Conservation (phyloP, 257 asterid genomes). For the Anisodus acutangulus region DNA sequence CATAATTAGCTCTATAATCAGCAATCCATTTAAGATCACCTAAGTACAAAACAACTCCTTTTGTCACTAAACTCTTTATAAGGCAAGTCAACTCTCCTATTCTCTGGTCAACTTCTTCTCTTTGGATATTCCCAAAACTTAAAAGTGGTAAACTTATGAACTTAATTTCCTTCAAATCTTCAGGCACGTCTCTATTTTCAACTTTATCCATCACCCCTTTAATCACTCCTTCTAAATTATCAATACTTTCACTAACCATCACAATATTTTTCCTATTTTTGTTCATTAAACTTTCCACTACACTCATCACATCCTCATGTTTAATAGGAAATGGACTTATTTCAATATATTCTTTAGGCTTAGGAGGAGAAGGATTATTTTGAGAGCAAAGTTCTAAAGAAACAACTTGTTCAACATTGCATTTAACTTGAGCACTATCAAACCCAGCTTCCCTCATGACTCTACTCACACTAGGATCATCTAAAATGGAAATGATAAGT, state of each 20-base stretch:
- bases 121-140: constrained; percentile 53
- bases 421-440: constrained; percentile 77
- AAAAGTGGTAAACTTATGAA: constrained; percentile 58
- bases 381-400: constrained; percentile 47
- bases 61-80: constrained; percentile 53
- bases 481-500: constrained; percentile 78
- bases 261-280: constrained; percentile 50
- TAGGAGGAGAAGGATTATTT: constrained; percentile 11
- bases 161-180: constrained; percentile 56
- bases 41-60: constrained; percentile 77
- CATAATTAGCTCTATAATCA: constrained; percentile 54
- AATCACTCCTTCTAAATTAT: constrained; percentile 50
- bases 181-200: constrained; percentile 58
- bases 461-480: constrained; percentile 92
- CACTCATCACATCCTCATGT: constrained; percentile 54
- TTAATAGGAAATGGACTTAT: constrained; percentile 27
- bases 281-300: constrained; percentile 46
- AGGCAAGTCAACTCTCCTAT: constrained; percentile 59
- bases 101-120: constrained; percentile 69
- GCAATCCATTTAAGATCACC: constrained; percentile 85
- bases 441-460: constrained; percentile 95
- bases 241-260: constrained; percentile 63
- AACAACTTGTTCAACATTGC: constrained; percentile 65
- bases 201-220: constrained; percentile 60
- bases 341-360: background rate